A percentile compares a stretch with the other conserved stretches of the same genome.
phyloP scores from a whole-genome alignment of 2,329 filamentous ascomycete genomes.

The Ceratocystis ficicola region DNA sequence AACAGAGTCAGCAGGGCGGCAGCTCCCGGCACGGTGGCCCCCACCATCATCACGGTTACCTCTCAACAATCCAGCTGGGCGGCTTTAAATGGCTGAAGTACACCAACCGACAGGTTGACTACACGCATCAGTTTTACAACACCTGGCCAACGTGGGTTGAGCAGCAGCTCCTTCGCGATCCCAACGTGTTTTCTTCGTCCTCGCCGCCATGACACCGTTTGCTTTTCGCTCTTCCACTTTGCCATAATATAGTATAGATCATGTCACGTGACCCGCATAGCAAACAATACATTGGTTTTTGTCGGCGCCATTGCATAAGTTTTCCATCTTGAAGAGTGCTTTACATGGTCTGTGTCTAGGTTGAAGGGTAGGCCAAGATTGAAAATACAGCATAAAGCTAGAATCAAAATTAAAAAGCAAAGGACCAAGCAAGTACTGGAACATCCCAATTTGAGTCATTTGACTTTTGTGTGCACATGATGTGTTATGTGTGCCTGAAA shows the following conservation, averaged over 20 bases:
- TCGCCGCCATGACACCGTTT: not conserved
- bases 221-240: too few relatives aligned
- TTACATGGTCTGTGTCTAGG: too few relatives aligned
- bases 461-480: not conserved
- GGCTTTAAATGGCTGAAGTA: constrained; percentile 40
- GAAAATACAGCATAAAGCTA: not conserved
- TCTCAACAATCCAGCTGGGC: constrained; percentile 31
- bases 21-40: not conserved
- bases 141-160: constrained; percentile 46
- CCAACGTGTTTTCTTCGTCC: constrained; percentile 35
- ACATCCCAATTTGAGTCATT: too few relatives aligned
- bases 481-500: not conserved
- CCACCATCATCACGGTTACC: not conserved
- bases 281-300: not conserved
- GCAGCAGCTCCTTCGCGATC: constrained; percentile 36
- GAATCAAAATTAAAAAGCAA: not conserved
- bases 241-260: not conserved
- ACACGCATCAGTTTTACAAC: constrained; percentile 37
- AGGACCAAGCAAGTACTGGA: too few relatives aligned
- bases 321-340: too few relatives aligned
- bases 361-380: not conserved
- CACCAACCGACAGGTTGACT: constrained; percentile 38
- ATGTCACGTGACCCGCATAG: not conserved
- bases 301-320: not conserved
- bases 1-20: not conserved